Percentiles rank a stretch among this genome's conserved stretches.
Evolutionary conservation across 257 asterid genomes (phyloP).

Genomic region (Haberlea rhodopensis): DNA sequence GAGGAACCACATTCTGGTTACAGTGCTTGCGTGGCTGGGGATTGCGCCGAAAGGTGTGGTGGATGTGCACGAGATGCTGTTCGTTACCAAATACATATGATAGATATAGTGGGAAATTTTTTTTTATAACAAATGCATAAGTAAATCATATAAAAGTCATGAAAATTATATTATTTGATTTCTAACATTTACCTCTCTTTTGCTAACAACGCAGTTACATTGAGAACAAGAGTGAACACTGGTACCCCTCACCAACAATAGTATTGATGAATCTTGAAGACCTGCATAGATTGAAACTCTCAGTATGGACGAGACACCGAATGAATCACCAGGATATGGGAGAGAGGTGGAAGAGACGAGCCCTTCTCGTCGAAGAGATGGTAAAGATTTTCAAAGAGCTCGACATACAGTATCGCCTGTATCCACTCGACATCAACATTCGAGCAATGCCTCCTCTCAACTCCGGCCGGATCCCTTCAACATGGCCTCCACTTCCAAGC

Average conservation of each 20-base stretch:
- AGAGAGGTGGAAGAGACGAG: conserved; percentile 68
- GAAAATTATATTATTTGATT: neutral
- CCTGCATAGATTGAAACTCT: conserved; percentile 42
- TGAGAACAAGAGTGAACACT: conserved; percentile 70
- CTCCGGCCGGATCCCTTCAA: conserved; percentile 50
- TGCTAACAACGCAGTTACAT: conserved; percentile 41
- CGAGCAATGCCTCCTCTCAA: conserved; percentile 57
- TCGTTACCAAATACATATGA: too few species aligned
- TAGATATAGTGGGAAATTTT: too few species aligned
- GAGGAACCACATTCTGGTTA: too few species aligned
- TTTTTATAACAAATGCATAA: too few species aligned
- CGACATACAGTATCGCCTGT: conserved; percentile 73
- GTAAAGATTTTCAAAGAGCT: conserved; percentile 63
- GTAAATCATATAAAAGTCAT: too few species aligned
- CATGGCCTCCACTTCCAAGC: conserved; percentile 40
- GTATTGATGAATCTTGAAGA: conserved; percentile 59
- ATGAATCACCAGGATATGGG: conserved; percentile 86
- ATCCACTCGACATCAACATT: conserved; percentile 64
- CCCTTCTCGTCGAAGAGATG: conserved; percentile 63
- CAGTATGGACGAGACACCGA: conserved; percentile 80
- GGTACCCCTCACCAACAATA: conserved; percentile 68
- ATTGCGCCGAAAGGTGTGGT: too few species aligned
- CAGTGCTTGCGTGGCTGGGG: too few species aligned
- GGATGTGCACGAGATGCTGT: too few species aligned
- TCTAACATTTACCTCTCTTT: neutral